A percentile compares a stretch with the other conserved stretches of the same genome.
Conservation (phyloP, 805 yeast species). For the Candida montana region DNA sequence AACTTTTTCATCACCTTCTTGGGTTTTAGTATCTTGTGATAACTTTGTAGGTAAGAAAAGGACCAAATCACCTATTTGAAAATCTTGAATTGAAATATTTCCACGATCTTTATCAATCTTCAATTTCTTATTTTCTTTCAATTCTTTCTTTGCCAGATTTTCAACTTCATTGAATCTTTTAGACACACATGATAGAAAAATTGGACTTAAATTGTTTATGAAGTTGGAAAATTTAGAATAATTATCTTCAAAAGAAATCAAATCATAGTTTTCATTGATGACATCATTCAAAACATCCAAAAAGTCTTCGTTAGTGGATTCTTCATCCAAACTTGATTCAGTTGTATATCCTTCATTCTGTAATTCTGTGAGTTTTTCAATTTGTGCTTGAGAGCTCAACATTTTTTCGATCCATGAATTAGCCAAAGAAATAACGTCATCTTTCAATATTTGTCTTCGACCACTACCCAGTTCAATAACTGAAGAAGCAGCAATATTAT, state of each 20-base stretch:
- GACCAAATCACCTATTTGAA: constrained; percentile 71
- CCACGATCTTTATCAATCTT: constrained; percentile 38
- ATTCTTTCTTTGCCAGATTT: constrained; percentile 76
- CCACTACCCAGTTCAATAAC: constrained; percentile 35
- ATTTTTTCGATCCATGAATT: constrained; percentile 43
- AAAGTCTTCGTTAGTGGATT: constrained; percentile 10
- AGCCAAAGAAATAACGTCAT: constrained; percentile 29
- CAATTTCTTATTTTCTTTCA: constrained; percentile 59
- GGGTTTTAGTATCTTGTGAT: neutral
- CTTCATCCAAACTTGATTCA: neutral
- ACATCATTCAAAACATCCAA: constrained; percentile 15
- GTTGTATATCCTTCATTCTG: neutral
- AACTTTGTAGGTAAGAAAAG: constrained; percentile 70
- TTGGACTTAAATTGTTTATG: constrained; percentile 25
- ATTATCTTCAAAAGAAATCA: constrained; percentile 22
- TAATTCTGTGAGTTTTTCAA: too few relatives aligned
- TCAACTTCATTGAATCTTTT: constrained; percentile 88
- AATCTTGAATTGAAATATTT: constrained; percentile 62
- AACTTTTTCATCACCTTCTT: neutral
- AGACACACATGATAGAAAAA: constrained; percentile 42
- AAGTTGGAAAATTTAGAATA: constrained; percentile 20
- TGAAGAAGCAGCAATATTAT: constrained; percentile 26
- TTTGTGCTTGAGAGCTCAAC: constrained; percentile 1
- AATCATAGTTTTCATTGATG: constrained; percentile 18
- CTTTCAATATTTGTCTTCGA: constrained; percentile 30